Evolutionary conservation across 2,329 filamentous ascomycete species (phyloP), one percentile per base, ranked within the genome.

Genomic region (Fusarium chaquense): DNA sequence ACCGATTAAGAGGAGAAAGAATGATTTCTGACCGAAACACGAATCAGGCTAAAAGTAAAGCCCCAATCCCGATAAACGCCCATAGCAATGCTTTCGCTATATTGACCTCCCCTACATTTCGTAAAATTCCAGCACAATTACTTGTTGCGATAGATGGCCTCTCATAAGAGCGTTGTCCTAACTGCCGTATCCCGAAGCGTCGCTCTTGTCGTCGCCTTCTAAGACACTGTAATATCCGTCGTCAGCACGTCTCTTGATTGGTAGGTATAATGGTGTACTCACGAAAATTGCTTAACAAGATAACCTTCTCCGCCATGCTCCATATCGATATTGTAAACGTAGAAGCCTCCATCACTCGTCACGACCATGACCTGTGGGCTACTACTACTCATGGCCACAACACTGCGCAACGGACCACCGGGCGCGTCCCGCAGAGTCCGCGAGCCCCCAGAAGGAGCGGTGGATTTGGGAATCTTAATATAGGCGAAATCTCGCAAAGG

Each of bases 351-450:
- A 78, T 99, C 96, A 73, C 92, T 98, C 0, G 96, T 99, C 16
- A 98, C 94, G 1, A 98, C 93, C 94, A 99, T 98, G 50, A 99
- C 93, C 75, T 98, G 94, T 1, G 96, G 96, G 28, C 92, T 94
- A 77, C 90, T 97, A 76, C 91, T 96, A 77, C 93, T 97, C 91
- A 99, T 97, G 11, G 96, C 95, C 44, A 99, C 96, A n/a, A 99
- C 95, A 71, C 93, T 97, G 70, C 92, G 86, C 41, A 97, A 80
- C 0, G 93, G 90, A 0, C 85, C 73, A 8, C 78, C 75, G 2
- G 76, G 69, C 6, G 77, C 75, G 26, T 81, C 81, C 33, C 76
- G 75, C 6, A 79, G 22, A 70, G 67, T 46, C 33, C 72, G 49
- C 8, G 74, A 61, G 35, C 66, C 50, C 6, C 67, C 45, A 8